Percentiles rank a stretch among this genome's conserved stretches.
Evolutionary conservation across 441 rosid species (phyloP).

Genomic region (Bruguiera hainesii): DNA sequence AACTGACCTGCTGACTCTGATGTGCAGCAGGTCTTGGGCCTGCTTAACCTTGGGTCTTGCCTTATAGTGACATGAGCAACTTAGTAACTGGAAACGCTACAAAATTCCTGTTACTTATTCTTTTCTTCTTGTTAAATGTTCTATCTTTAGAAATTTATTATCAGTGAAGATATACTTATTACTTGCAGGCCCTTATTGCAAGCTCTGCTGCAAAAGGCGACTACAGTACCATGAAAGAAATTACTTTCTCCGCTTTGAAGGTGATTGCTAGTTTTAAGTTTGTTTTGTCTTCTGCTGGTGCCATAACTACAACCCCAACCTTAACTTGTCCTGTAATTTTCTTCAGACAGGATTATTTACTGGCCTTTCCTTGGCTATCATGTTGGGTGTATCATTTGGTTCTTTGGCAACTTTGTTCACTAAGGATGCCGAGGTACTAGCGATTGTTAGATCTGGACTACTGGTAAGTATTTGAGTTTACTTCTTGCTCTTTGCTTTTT

Average conservation of each 20-base stretch:
- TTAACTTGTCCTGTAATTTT: neutral
- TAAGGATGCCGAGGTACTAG: slow-evolving; percentile 36
- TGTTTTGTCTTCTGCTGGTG: neutral
- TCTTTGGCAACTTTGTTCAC: slow-evolving; percentile 44
- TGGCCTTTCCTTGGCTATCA: slow-evolving; percentile 36
- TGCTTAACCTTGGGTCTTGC: too few species aligned
- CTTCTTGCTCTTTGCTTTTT: neutral
- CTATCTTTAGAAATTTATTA: too few species aligned
- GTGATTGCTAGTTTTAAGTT: slow-evolving; percentile 21
- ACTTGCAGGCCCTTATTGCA: slow-evolving; percentile 50
- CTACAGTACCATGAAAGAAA: slow-evolving; percentile 39
- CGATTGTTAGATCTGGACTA: slow-evolving; percentile 35
- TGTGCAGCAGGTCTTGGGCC: too few species aligned
- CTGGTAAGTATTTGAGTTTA: slow-evolving; percentile 28
- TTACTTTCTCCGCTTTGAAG: slow-evolving; percentile 43
- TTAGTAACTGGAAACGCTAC: too few species aligned
- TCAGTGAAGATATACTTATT: neutral
- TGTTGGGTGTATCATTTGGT: slow-evolving; percentile 36
- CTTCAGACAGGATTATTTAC: slow-evolving; percentile 43
- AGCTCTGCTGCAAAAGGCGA: slow-evolving; percentile 44
- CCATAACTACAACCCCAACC: neutral
- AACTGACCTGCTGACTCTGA: too few species aligned
- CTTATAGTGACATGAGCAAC: too few species aligned
- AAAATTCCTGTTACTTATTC: too few species aligned
- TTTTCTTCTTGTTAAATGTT: too few species aligned